phyloP scores from a whole-genome alignment of 73 alveolate species.

The Paramecium tetraurelia region DNA sequence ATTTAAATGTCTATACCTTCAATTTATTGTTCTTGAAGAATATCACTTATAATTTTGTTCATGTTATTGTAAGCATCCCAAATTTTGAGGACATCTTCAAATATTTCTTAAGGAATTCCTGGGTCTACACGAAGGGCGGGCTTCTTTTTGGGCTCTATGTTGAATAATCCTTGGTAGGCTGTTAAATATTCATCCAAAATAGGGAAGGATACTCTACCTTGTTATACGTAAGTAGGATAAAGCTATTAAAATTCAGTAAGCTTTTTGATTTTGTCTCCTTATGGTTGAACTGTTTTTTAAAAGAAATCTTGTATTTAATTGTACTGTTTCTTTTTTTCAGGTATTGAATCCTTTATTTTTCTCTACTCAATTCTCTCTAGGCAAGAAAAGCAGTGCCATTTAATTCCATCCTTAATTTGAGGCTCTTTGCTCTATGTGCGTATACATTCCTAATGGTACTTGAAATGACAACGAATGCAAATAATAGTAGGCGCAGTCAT shows the following conservation, averaged over 20 bases:
- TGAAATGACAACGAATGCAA: slow-evolving; percentile 29
- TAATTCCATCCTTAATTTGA: background rate
- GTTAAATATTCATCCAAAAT: slow-evolving; percentile 23
- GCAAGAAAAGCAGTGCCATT: slow-evolving; percentile 21
- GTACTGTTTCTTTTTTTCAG: background rate
- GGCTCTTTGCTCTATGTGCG: background rate
- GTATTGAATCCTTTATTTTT: background rate
- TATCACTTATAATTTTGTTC: background rate
- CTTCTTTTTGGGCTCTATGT: background rate
- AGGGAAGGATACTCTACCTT: background rate
- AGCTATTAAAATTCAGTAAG: background rate
- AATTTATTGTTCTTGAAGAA: background rate
- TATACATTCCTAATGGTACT: slow-evolving; percentile 4
- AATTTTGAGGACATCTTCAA: background rate
- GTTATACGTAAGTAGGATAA: background rate
- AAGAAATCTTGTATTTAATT: slow-evolving; percentile 5
- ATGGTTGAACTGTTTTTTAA: background rate
- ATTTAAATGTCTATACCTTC: background rate
- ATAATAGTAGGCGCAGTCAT: background rate
- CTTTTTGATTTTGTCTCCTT: slow-evolving; percentile 9
- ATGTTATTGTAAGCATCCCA: slow-evolving; percentile 37
- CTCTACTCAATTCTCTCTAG: background rate
- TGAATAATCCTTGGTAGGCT: background rate
- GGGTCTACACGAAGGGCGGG: background rate
- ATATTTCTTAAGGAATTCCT: background rate